phyloP scores from a whole-genome alignment of 805 yeast genomes.

The Monosporozyma aerobia region DNA sequence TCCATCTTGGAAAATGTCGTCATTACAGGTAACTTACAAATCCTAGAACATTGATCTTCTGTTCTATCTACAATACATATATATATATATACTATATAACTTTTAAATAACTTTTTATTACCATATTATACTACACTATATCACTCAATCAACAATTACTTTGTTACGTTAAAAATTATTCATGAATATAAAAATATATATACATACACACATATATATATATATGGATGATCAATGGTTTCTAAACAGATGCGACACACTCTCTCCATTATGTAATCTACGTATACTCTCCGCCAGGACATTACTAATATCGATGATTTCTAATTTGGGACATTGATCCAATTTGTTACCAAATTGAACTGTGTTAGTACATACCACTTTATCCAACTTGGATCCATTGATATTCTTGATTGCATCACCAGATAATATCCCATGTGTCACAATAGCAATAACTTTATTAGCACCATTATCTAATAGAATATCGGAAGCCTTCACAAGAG shows the following conservation, averaged over 20 bases:
- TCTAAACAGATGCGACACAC: slow-evolving; percentile 65
- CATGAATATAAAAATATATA: not conserved
- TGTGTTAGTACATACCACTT: slow-evolving; percentile 71
- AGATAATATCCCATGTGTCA: slow-evolving; percentile 71
- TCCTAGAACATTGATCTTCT: slow-evolving; percentile 30
- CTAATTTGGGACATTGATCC: slow-evolving; percentile 46
- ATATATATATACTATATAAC: not conserved
- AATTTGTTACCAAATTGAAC: slow-evolving; percentile 65
- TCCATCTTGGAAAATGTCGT: slow-evolving; percentile 91
- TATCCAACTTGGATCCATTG: slow-evolving; percentile 55
- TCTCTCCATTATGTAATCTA: slow-evolving; percentile 80
- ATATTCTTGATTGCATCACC: slow-evolving; percentile 66
- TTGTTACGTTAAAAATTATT: not conserved
- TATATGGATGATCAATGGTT: slow-evolving; percentile 11
- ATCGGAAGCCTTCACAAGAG: slow-evolving; percentile 74
- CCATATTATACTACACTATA: not conserved
- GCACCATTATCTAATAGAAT: slow-evolving; percentile 60
- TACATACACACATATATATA: too few relatives aligned
- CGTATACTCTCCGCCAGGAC: slow-evolving; percentile 75
- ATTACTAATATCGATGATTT: slow-evolving; percentile 57
- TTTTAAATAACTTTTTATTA: not conserved
- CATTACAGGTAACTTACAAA: slow-evolving; percentile 91
- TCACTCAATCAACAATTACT: too few relatives aligned
- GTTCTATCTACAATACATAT: too few relatives aligned
- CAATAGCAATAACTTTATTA: slow-evolving; percentile 66